Conservation (phyloP, 1,284 basidiomycete genomes). For the Apiotrichum siamense region DNA sequence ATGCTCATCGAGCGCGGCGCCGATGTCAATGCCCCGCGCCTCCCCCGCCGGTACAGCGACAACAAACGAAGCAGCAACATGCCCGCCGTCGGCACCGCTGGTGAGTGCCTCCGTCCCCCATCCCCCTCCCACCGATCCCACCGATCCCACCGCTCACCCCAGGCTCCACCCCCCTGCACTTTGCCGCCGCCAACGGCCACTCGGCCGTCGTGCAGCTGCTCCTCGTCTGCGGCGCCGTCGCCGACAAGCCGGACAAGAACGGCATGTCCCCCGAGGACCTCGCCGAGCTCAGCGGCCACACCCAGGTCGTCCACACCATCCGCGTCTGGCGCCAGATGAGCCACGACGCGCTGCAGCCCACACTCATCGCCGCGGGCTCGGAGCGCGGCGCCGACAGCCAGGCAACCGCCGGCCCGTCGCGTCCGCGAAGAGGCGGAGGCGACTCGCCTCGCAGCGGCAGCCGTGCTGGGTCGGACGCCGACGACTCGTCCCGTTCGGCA, state of each 20-base stretch:
- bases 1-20: constrained; percentile 83
- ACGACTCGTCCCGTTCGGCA: background rate
- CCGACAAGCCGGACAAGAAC: constrained; percentile 75
- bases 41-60: constrained; percentile 64
- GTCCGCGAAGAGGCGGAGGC: background rate
- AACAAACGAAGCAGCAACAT: constrained; percentile 44
- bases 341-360: background rate
- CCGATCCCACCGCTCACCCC: too few relatives aligned
- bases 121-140: background rate
- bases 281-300: constrained; percentile 48
- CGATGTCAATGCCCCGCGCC: constrained; percentile 76
- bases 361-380: background rate
- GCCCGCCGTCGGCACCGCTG: constrained; percentile 62
- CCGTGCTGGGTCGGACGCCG: background rate
- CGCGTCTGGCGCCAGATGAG: constrained; percentile 39
- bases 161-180: constrained; percentile 88
- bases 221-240: constrained; percentile 69
- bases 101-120: constrained; percentile 25
- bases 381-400: too few relatives aligned
- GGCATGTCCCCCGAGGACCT: constrained; percentile 64
- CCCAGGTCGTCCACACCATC: constrained; percentile 45
- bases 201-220: constrained; percentile 65
- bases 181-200: constrained; percentile 87
- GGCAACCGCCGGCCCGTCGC: too few relatives aligned
- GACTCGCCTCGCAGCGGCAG: constrained; percentile 8